Conservation (phyloP, 2,329 filamentous ascomycete species). For the Phyllachora maydis region DNA sequence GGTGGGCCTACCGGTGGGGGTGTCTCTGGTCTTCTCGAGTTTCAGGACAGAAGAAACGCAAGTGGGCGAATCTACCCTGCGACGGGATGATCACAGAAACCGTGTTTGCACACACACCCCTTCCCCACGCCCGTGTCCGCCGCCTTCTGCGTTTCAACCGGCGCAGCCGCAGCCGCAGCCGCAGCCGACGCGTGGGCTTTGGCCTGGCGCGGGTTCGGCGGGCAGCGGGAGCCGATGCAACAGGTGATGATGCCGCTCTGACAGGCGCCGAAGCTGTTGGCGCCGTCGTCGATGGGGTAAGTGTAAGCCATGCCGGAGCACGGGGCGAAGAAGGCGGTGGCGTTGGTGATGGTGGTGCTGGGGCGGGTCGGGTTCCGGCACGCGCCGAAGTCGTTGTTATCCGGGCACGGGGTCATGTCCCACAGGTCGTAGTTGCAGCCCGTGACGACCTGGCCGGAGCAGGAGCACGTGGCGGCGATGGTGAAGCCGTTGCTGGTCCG, state of each 20-base stretch:
- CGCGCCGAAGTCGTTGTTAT: background rate
- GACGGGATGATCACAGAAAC: no score
- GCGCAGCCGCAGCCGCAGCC: no score
- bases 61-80: no score
- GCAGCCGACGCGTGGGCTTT: no score
- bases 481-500: constrained; percentile 1
- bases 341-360: background rate
- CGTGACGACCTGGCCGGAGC: background rate
- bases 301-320: background rate
- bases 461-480: background rate
- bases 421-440: background rate
- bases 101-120: no score
- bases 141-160: no score
- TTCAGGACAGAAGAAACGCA: no score
- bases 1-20: no score
- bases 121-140: no score
- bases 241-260: background rate
- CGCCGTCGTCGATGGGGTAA: background rate
- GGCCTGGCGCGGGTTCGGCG: background rate
- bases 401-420: background rate
- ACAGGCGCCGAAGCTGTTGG: background rate
- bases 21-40: no score
- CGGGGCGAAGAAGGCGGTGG: background rate
- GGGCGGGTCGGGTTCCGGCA: background rate
- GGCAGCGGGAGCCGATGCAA: background rate